phyloP scores from a whole-genome alignment of 2,329 filamentous ascomycete species.

The Cytospora leucostoma region DNA sequence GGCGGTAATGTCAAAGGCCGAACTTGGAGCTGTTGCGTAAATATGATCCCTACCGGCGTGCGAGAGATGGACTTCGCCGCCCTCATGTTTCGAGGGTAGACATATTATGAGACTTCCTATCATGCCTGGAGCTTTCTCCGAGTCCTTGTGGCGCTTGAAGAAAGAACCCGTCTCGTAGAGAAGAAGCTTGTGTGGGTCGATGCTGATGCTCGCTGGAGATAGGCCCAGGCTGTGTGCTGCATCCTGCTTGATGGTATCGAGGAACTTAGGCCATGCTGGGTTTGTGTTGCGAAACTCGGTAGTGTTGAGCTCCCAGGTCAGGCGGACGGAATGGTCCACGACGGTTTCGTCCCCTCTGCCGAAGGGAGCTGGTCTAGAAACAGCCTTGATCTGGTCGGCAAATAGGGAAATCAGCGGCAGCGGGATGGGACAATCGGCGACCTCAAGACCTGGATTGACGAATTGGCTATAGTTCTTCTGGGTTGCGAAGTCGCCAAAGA shows the following conservation, averaged over 20 bases:
- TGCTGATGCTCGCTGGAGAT: constrained; percentile 27
- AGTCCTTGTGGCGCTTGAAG: constrained; percentile 48
- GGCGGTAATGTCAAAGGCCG: constrained; percentile 36
- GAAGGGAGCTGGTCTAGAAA: constrained; percentile 38
- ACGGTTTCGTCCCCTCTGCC: constrained; percentile 40
- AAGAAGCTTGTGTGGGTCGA: constrained; percentile 45
- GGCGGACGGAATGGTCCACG: not conserved
- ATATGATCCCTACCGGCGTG: not conserved
- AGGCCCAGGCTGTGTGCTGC: constrained; percentile 35
- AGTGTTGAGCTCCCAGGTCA: not conserved
- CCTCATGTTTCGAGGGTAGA: constrained; percentile 47
- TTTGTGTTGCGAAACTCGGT: not conserved
- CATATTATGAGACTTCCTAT: constrained; percentile 49
- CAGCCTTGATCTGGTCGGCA: constrained; percentile 32
- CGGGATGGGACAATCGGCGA: constrained; percentile 31
- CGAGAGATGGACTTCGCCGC: constrained; percentile 43
- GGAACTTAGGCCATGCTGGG: constrained; percentile 26
- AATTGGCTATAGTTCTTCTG: not conserved
- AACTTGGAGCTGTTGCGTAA: constrained; percentile 38
- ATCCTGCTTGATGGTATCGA: constrained; percentile 32
- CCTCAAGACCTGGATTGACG: constrained; percentile 34
- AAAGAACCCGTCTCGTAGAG: constrained; percentile 50
- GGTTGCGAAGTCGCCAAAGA: not conserved
- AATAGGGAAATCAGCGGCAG: constrained; percentile 33
- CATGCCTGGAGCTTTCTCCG: constrained; percentile 47